Base-by-base conservation (phyloP, 2,329 filamentous ascomycete genomes). In the Byssothecium circinans region DNA sequence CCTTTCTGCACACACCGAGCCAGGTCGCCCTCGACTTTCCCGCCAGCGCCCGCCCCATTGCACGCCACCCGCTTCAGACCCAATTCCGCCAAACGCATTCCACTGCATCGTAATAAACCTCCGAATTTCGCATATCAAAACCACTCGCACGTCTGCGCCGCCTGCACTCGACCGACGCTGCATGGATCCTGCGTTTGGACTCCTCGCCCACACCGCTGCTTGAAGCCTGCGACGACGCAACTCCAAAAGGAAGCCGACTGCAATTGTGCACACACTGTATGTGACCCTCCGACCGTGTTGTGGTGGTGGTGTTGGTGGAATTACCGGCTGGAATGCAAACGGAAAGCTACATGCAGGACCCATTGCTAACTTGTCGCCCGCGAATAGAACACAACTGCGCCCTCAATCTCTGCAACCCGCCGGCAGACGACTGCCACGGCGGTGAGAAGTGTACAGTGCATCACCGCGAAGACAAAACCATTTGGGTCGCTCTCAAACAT, bases 121-220 rank as follows among this genome's bases (percentile, higher is more conserved):
- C 40, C 36, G 15, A 10, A 14, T 2, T 14, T n/a, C 35, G 35
- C 17, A 37, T 37, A 37, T 19, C 20, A 10, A 20, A 18, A n/a
- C 35, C 35, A 10, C 8, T 17, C 34, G 8, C 19, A 12, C 17
- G 8, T 35, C 18, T 23, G 8, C 36, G 29, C 37, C 37, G 25
- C 25, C 25, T 6, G 25, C 37, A 17, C 25, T n/a, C n/a, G n/a
- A 47, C 52, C 41, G 37, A 39, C 50, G 44, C 57, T 67, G 57
- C 54, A 67, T 69, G 66, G 62, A 61, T 52, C 45, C 51, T 47
- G 54, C 54, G 41, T 41, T 53, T 55, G 51, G 56, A 56, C 46
- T 47, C 49, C 53, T 45, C 52, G 32, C 40, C 43, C 47, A 42
- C 38, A 41, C 29, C 39, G 45, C 52, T 47, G 38, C 34, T 49